Evolutionary conservation across 2,329 filamentous ascomycete genomes (phyloP), one percentile per base, ranked within the genome.

Genomic region (Helminthosporium solani): DNA sequence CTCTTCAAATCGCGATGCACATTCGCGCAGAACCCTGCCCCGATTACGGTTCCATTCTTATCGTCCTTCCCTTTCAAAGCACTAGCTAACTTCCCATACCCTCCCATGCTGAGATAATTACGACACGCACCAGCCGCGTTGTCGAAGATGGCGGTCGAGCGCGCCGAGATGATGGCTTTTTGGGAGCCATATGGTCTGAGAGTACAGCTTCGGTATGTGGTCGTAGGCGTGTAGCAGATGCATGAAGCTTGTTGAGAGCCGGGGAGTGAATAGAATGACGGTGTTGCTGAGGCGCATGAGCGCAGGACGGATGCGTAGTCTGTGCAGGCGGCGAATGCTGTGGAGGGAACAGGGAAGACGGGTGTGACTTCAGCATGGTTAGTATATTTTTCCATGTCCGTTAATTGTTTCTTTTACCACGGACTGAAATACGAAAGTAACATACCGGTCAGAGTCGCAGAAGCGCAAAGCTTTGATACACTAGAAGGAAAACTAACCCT

Each of bases 311-410:
- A 27, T 5, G 52, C 52, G 37, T 53, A 55, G 20, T 46, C 39
- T 44, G 41, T 50, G 40, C 52, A 55, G 36, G 46, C 47, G 25
- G 49, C 35, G 36, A 40, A 55, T 12, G 49, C 42, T 15, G 41
- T 35, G 8, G 38, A 25, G 3, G 52, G 33, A 7, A 53, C 36
- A 8, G 47, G 44, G 11, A 49, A 37, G 4, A 47, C 46, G n/a
- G 47, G 47, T 14, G 44, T 46, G 33, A 50, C 46, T 52, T 27
- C 4, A 11, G 3, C 20, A 14, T 11, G 12, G 45, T 47, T 40
- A 47, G 40, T 3, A n/a, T 19, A 7, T 3, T 15, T 15, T 7
- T 3, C 33, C 4, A 27, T 5, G 6, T 23, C 12, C 14, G 8
- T 33, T 5, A 25, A 37, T 15, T 34, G 28, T 14, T 6, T n/a